Evolutionary conservation across 1,284 basidiomycete species (phyloP).

Genomic region (Thecaphora frezii): DNA sequence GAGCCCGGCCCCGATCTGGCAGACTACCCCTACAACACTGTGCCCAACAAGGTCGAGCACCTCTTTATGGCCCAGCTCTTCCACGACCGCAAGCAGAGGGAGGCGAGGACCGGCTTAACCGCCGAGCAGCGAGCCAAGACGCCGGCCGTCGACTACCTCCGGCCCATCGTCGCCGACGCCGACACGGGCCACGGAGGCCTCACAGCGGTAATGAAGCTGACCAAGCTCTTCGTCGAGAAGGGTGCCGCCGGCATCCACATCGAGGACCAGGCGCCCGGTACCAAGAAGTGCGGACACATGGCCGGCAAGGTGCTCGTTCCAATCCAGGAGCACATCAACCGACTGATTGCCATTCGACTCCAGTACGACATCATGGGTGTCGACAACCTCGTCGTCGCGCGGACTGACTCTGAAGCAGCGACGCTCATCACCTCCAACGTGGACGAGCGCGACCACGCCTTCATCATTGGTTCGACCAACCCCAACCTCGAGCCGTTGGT

Average conservation of each 20-base stretch:
- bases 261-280: constrained; percentile 87
- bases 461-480: constrained; percentile 91
- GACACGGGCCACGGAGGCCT: constrained; percentile 79
- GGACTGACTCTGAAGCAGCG: constrained; percentile 84
- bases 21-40: constrained; percentile 69
- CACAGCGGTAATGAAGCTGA: constrained; percentile 95
- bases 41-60: constrained; percentile 69
- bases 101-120: constrained; percentile 66
- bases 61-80: constrained; percentile 69
- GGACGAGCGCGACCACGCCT: constrained; percentile 91
- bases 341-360: constrained; percentile 73
- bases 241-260: constrained; percentile 85
- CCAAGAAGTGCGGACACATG: constrained; percentile 69
- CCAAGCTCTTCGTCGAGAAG: constrained; percentile 86
- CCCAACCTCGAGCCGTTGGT: constrained; percentile 71
- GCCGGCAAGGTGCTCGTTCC: constrained; percentile 73
- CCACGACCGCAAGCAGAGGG: constrained; percentile 67
- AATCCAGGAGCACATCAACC: constrained; percentile 77
- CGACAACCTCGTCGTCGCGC: constrained; percentile 73
- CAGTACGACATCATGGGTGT: constrained; percentile 81
- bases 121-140: constrained; percentile 66
- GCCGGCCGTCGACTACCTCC: constrained; percentile 61
- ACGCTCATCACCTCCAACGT: constrained; percentile 96
- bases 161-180: constrained; percentile 62
- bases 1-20: constrained; percentile 58